Evolutionary conservation across 345 rosid species (phyloP), one percentile per base, ranked within the genome.

Genomic region (Carallia brachiata): DNA sequence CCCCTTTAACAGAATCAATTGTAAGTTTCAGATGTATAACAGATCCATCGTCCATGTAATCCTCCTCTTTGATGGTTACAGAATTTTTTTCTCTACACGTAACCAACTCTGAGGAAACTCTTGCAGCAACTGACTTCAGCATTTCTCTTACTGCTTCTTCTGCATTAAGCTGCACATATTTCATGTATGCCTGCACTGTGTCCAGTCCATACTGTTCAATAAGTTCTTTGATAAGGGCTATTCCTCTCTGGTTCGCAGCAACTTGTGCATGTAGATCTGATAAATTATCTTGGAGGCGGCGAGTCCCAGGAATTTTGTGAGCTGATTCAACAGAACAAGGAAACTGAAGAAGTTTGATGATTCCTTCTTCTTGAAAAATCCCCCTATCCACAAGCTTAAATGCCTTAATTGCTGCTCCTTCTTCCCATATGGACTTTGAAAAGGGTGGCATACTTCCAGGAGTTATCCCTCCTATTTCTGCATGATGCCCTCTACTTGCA

Each of bases 361-460:
- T 90, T 74, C 97, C 99, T 79, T 92, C 96, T 75, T 94, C 99
- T 53, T 92, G 97, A 70, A 92, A 95, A 74, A 77, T 65, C 27
- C 97, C 97, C 74, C 78, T 90, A 62, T 86, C 91, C 40, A 92
- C 97, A 32, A 95, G 90, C 86, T 95, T 92, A 79, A 95, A 95
- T 53, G 99, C 90, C 75, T 87, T 95, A 66, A 95, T 90, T 7
- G 99, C 93, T 53, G 97, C 97, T 34, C 99, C 99, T 84, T 93
- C 96, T 72, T 95, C 99, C 90, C 90, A 90, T 76, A 95, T 90
- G 60, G 83, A 88, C 86, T 92, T 95, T 36, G 97, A 95, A 81
- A 95, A 95, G 27, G 97, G 99, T 2, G 97, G 99, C 99, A 95
- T 92, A 82, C 99, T 95, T 78, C 99, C 99, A 6, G 99, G 99